A percentile compares a stretch with the other conserved stretches of the same genome.
These are phyloP conservation scores for Macrocybe gigantea DNA, from an alignment of 768 basidiomycete species.

Conservation along the genomic window DNA sequence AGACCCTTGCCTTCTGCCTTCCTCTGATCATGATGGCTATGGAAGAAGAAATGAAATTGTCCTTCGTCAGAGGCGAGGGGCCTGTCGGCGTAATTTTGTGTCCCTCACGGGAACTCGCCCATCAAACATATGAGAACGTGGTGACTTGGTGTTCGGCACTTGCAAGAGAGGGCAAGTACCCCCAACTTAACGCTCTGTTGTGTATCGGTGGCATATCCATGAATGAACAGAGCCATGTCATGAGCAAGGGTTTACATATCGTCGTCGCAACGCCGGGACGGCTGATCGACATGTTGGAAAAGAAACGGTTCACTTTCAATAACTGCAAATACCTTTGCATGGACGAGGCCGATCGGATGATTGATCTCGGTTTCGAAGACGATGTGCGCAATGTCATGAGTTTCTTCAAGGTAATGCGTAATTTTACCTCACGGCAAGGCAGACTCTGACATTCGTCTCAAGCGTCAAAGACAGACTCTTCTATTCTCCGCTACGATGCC, in stretches of 20 bases:
- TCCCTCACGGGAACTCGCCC: slow-evolving; percentile 94
- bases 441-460: slow-evolving; percentile 5
- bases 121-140: slow-evolving; percentile 95
- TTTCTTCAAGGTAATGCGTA: slow-evolving; percentile 78
- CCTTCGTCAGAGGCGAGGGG: slow-evolving; percentile 90
- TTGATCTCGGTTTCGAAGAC: slow-evolving; percentile 97
- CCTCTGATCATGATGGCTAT: slow-evolving; percentile 95
- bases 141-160: slow-evolving; percentile 80
- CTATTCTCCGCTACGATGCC: slow-evolving; percentile 99
- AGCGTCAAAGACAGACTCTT: slow-evolving; percentile 95
- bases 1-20: slow-evolving; percentile 97
- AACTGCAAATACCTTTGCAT: slow-evolving; percentile 96
- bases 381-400: slow-evolving; percentile 99
- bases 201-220: slow-evolving; percentile 99
- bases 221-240: slow-evolving; percentile 91
- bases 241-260: slow-evolving; percentile 90
- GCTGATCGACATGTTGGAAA: slow-evolving; percentile 97
- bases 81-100: slow-evolving; percentile 96
- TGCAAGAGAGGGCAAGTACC: slow-evolving; percentile 75
- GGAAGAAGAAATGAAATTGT: slow-evolving; percentile 88
- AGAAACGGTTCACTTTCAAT: slow-evolving; percentile 86
- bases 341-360: slow-evolving; percentile 99
- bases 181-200: slow-evolving; percentile 79
- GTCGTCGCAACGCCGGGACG: slow-evolving; percentile 97
- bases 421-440: background rate